Evolutionary conservation across 202 grass and related monocot species (phyloP).

Genomic region (Elaeis oleifera): DNA sequence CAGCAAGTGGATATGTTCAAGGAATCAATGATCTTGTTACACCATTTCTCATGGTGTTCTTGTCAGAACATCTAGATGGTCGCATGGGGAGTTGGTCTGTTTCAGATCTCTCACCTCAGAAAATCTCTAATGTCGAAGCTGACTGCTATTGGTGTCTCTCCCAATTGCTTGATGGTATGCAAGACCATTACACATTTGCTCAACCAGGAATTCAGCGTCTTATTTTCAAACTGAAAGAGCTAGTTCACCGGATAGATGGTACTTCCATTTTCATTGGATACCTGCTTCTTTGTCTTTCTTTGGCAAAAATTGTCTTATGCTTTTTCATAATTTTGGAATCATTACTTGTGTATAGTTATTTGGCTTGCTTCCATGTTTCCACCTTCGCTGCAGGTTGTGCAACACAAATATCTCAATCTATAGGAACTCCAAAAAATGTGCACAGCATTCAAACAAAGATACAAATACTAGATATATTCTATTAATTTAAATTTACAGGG

Average conservation of each 20-base stretch:
- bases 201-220: slow-evolving; percentile 97
- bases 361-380: too few relatives aligned
- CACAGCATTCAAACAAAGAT: too few relatives aligned
- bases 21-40: slow-evolving; percentile 99
- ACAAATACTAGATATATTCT: too few relatives aligned
- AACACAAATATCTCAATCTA: too few relatives aligned
- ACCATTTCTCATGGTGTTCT: slow-evolving; percentile 82
- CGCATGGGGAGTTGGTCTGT: slow-evolving; percentile 76
- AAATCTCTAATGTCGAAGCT: slow-evolving; percentile 73
- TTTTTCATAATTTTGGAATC: too few relatives aligned
- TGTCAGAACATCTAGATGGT: slow-evolving; percentile 85
- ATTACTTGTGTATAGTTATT: too few relatives aligned
- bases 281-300: not conserved
- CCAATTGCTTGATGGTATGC: slow-evolving; percentile 94
- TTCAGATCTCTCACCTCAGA: slow-evolving; percentile 55
- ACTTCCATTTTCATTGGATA: slow-evolving; percentile 16
- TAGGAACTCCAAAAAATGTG: too few relatives aligned
- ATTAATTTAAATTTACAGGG: too few relatives aligned
- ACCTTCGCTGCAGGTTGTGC: too few relatives aligned
- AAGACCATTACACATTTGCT: slow-evolving; percentile 95
- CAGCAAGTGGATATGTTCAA: slow-evolving; percentile 96
- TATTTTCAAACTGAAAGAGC: slow-evolving; percentile 78
- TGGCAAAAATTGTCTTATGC: too few relatives aligned
- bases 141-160: slow-evolving; percentile 98
- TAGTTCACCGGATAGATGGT: slow-evolving; percentile 90